Evolutionary conservation across 2,329 filamentous ascomycete species (phyloP), one percentile per base, ranked within the genome.

Genomic region (Alternaria incomplexa): DNA sequence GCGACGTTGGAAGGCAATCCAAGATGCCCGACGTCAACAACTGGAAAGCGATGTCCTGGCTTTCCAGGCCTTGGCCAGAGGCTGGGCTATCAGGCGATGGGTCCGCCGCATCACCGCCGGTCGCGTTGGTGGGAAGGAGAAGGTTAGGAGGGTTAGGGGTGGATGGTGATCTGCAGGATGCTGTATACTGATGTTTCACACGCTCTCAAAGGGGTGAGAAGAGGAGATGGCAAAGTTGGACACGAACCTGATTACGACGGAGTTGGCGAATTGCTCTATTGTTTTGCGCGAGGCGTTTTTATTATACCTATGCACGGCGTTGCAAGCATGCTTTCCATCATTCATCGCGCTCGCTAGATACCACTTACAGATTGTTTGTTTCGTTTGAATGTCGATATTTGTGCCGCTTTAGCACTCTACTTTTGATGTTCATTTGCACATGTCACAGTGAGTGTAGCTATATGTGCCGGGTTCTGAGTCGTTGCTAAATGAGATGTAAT

Each of bases 1-100:
- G 72, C 68, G 80, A 44, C 73, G 76, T 7, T 86, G 83, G 82
- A 78, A 80, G 48, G 62, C 15, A 5, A 74, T 83, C 7, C 54
- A 83, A 28, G 77, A 79, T 5, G 48, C 46, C 5, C 77, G 82
- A 47, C 77, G 79, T 10, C 63, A 64, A 26, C 67, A 68, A 57
- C 59, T 85, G 45, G 74, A 81, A 57, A 65, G 62, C 13, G 79
- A 82, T 68, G 75, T 84, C 0, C 44, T 70, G 44, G 63, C 58
- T 10, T 82, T 85, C 53, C 84, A 85, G 74, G 75, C 75, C 23
- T n/a, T 81, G 65, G 81, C 79, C 4, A 72, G 82, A 44, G 83
- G 80, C 1, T 82, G 81, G 78, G 66, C 73, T 32, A 73, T 79
- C 22, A 73, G 82, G 51, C 70, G 77, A 40, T 77, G 67, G 69